A percentile compares a stretch with the other conserved stretches of the same genome.
Evolutionary conservation across 495 filamentous ascomycete species (phyloP).

Genomic region (Aspergillus bertholletiae): DNA sequence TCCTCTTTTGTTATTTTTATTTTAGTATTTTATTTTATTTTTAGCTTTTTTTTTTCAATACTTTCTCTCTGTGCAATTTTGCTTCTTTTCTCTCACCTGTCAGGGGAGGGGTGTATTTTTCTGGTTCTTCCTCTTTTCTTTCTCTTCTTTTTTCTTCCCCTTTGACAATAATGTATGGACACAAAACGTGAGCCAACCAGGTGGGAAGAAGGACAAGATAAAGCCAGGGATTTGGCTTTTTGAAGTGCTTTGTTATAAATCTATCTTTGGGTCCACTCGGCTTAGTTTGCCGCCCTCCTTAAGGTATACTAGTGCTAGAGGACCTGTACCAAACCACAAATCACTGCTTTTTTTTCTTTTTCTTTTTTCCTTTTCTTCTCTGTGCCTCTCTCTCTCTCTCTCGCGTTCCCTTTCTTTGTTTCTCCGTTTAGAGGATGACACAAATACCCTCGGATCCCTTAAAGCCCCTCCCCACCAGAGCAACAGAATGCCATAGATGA

Average conservation of each 20-base stretch:
- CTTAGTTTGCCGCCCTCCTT: constrained; percentile 2
- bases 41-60: background rate
- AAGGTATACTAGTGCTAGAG: background rate
- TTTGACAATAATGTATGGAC: constrained; percentile 29
- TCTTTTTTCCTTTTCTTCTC: background rate
- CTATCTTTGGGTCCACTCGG: constrained; percentile 11
- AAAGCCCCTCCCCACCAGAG: background rate
- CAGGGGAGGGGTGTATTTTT: too few species aligned
- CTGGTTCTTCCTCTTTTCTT: constrained; percentile 5
- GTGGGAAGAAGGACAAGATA: constrained; percentile 13
- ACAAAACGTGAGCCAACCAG: constrained; percentile 23
- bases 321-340: background rate
- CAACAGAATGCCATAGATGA: constrained; percentile 1
- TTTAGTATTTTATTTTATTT: too few species aligned
- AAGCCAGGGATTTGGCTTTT: constrained; percentile 19
- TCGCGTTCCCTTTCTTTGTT: constrained; percentile 19
- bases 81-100: constrained; percentile 13
- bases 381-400: background rate
- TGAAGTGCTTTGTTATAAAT: constrained; percentile 28
- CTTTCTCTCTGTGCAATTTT: constrained; percentile 3
- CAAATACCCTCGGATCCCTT: constrained; percentile 6
- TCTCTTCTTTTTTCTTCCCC: constrained; percentile 19
- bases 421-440: constrained; percentile 3
- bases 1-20: too few species aligned
- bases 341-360: constrained; percentile 7